Conservation (phyloP, 805 yeast genomes). For the Blastobotrys parvus region DNA sequence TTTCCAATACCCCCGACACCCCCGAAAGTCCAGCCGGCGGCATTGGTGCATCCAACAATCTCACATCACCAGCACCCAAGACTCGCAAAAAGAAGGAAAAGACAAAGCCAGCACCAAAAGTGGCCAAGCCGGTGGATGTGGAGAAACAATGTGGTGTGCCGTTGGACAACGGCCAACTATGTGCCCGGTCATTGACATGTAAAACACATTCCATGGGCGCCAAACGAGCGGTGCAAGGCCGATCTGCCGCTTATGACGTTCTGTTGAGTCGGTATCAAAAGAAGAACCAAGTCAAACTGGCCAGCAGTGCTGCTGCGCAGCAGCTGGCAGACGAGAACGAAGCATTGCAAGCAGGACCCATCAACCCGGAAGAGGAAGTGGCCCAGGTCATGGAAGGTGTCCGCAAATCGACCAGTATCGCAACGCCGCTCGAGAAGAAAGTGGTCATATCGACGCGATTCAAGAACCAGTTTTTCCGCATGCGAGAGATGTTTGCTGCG, state of each 20-base stretch:
- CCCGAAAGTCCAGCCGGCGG: background rate
- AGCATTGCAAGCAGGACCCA: conserved; percentile 28
- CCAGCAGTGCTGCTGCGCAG: conserved; percentile 35
- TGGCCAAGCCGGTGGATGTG: conserved; percentile 80
- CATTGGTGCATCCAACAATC: background rate
- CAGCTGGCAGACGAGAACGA: conserved; percentile 30
- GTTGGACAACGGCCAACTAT: conserved; percentile 85
- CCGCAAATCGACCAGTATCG: conserved; percentile 33
- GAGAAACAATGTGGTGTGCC: conserved; percentile 96
- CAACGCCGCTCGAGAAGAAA: conserved; percentile 64
- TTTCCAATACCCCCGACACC: conserved; percentile 1
- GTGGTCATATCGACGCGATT: conserved; percentile 61
- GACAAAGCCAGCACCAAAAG: conserved; percentile 34
- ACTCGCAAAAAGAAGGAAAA: conserved; percentile 11
- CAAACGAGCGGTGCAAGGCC: conserved; percentile 87
- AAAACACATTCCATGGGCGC: conserved; percentile 99
- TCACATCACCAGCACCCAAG: background rate
- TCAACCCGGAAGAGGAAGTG: conserved; percentile 89
- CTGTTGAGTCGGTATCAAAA: conserved; percentile 84
- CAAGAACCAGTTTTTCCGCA: conserved; percentile 67
- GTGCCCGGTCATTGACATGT: conserved; percentile 94
- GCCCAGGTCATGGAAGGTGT: conserved; percentile 88
- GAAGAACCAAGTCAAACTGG: conserved; percentile 83
- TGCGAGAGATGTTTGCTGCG: conserved; percentile 91
- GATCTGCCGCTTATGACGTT: conserved; percentile 87